Conservation (phyloP, 345 rosid genomes). For the Ailanthus altissimus region DNA sequence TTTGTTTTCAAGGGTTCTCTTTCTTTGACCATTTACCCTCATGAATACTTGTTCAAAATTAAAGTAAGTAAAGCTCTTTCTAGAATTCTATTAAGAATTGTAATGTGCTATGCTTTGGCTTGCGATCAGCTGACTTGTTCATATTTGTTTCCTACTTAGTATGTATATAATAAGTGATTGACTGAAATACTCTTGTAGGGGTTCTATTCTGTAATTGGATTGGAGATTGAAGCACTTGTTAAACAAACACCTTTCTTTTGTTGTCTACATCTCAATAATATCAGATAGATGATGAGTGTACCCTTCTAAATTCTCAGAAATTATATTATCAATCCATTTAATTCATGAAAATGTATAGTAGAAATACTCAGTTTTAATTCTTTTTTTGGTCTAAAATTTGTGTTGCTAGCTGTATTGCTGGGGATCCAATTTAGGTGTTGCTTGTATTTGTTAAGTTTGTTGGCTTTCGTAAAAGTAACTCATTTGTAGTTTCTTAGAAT, state of each 20-base stretch:
- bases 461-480: neutral
- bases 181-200: neutral
- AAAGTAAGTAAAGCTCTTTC: conserved; percentile 47
- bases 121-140: neutral
- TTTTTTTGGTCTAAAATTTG: neutral
- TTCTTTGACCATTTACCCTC: conserved; percentile 55
- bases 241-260: neutral
- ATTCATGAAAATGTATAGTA: neutral
- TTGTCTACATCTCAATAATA: neutral
- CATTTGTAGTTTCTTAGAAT: neutral
- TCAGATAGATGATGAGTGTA: neutral
- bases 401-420: neutral
- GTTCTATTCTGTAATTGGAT: neutral
- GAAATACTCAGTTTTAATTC: neutral
- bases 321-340: conserved; percentile 1
- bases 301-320: neutral
- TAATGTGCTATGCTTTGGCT: neutral
- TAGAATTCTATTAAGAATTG: neutral
- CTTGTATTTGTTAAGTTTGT: neutral
- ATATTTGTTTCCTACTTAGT: neutral
- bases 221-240: neutral
- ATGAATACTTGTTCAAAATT: conserved; percentile 67
- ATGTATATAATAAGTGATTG: neutral
- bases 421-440: neutral
- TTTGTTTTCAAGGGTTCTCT: conserved; percentile 69